These are phyloP conservation scores for Phytophthora capsici DNA, from an alignment of 352 stramenopile genomes.

Conservation along the genomic window DNA sequence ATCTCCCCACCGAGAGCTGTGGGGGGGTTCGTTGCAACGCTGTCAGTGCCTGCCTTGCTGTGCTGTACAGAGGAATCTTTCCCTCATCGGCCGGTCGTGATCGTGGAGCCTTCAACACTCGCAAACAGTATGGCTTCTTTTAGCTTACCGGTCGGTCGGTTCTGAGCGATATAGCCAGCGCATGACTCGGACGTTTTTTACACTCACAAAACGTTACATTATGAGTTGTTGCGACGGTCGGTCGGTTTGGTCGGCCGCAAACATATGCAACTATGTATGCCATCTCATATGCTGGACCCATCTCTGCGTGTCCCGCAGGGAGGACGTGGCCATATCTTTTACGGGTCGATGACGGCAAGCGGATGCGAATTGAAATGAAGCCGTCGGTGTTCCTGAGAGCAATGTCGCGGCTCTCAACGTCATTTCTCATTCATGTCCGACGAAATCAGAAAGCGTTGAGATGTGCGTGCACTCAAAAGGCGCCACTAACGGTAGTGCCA, in stretches of 20 bases:
- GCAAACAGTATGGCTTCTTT: neutral
- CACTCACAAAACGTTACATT: slow-evolving; percentile 23
- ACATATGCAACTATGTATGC: slow-evolving; percentile 15
- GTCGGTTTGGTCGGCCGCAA: slow-evolving; percentile 28
- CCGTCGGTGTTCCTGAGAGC: neutral
- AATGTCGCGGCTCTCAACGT: neutral
- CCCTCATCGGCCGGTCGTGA: slow-evolving; percentile 20
- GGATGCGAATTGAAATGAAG: too few species aligned
- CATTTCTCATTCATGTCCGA: neutral
- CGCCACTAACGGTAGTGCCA: too few species aligned
- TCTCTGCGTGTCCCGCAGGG: too few species aligned
- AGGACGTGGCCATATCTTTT: neutral
- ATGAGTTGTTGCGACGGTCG: slow-evolving; percentile 28
- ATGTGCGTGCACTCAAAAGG: neutral
- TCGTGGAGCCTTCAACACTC: neutral
- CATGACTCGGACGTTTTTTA: neutral
- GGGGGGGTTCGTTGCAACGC: too few species aligned
- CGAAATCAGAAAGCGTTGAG: neutral
- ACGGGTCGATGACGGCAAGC: too few species aligned
- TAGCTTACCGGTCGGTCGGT: slow-evolving; percentile 5
- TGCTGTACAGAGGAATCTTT: slow-evolving; percentile 7
- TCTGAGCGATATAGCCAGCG: slow-evolving; percentile 1
- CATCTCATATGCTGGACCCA: neutral
- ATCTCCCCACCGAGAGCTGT: neutral
- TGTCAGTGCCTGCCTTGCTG: too few species aligned